Base-by-base conservation (phyloP, 768 basidiomycete genomes). In the Clitopilus hobsonii region DNA sequence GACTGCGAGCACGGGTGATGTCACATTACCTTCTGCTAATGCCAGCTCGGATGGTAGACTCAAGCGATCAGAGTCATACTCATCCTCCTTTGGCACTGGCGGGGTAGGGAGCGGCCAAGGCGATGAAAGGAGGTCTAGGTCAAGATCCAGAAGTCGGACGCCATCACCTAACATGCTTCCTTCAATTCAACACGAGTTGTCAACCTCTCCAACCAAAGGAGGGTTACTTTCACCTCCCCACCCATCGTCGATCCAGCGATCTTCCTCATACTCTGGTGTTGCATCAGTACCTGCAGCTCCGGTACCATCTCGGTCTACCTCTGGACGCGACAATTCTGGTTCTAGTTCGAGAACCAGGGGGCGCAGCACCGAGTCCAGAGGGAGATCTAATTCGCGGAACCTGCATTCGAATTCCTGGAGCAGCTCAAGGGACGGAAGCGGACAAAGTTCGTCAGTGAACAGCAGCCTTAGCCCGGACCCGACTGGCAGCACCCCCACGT, bases 401-500 rank as follows among this genome's bases (percentile, higher is more conserved):
- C 5, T 23, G 4, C 41, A 45, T 18, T 45, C 41, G 18, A 45
- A 20, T 23, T 20, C 41, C 4, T 45, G 41, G 41, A 45, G 41
- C 11, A 20, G 41, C 5, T 24, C 27, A 20, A 24, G 49, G 8
- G 49, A 51, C 5, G n/a, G 49, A 51, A 27, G 26, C 5, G 16
- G 16, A 6, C 27, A 27, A 24, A 28, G 26, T 50, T 69, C 71
- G n/a, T 41, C 70, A 18, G 41, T 45, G 3, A 20, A 20, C n/a
- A 71, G 71, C 29, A 72, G 67, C 48, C 28, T 76, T 54, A 71
- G 70, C 29, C 78, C 78, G 6, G 78, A 79, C 5, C n/a, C 41
- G n/a, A 16, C 41, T 4, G 41, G 41, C 3, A 45, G 41, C 41
- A 45, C 41, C 3, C 41, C 41, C 5, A 23, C 14, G 22, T 45